Percentiles rank a stretch among this genome's conserved stretches.
Conservation (phyloP, 495 filamentous ascomycete genomes). For the Choiromyces venosus region DNA sequence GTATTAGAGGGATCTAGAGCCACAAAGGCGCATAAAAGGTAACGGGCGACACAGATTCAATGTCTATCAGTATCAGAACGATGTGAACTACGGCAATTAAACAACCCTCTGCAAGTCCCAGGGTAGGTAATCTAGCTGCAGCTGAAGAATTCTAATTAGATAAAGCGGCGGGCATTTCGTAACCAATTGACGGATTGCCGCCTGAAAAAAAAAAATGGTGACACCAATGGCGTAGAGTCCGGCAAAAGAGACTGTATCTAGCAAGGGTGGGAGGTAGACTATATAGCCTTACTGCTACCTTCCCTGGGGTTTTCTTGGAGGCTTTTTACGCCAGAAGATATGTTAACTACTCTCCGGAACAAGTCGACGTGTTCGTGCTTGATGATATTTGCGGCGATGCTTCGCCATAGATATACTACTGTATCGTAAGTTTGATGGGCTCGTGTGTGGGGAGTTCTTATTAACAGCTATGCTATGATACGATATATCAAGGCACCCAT, state of each 20-base stretch:
- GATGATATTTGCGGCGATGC: no score
- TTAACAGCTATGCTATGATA: neutral
- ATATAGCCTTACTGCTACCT: neutral
- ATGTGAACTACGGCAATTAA: neutral
- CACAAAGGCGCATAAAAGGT: neutral
- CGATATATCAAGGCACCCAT: no score
- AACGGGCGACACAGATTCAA: neutral
- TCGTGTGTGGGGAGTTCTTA: neutral
- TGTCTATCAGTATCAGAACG: neutral
- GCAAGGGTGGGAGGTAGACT: neutral
- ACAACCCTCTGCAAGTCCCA: neutral
- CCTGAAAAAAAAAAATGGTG: neutral
- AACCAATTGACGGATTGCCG: neutral
- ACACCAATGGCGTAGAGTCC: neutral
- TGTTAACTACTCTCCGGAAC: neutral
- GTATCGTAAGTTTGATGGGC: no score
- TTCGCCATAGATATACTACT: no score
- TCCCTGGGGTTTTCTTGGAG: neutral
- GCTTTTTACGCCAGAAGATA: neutral
- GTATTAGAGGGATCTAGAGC: neutral
- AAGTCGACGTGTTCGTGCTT: neutral
- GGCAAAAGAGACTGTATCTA: neutral
- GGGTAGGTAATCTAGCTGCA: neutral
- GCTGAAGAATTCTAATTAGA: neutral
- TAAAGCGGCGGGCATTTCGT: neutral